Percentiles rank a stretch among this genome's conserved stretches.
These are phyloP conservation scores for Triticum monococcum DNA, from an alignment of 176 grass and related monocot genomes.

Conservation along the genomic window DNA sequence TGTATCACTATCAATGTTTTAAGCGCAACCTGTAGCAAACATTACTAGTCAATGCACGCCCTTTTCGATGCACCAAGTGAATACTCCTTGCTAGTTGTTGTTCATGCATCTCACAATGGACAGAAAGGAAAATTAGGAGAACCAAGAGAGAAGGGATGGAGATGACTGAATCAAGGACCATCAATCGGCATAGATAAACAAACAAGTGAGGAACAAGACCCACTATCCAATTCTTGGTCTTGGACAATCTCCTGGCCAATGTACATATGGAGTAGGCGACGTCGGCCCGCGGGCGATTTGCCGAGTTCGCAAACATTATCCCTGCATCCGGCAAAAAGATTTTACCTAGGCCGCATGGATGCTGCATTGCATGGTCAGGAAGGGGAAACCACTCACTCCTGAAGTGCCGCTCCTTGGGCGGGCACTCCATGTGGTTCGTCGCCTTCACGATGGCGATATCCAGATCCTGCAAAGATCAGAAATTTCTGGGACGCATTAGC, in stretches of 20 bases:
- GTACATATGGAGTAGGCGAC: slow-evolving; percentile 86
- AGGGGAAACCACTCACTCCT: slow-evolving; percentile 70
- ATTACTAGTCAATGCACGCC: background rate
- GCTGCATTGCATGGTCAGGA: background rate
- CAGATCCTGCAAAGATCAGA: slow-evolving; percentile 60
- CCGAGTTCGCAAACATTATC: slow-evolving; percentile 69
- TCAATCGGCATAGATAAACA: no score
- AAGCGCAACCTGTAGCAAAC: slow-evolving; percentile 68
- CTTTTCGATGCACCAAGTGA: background rate
- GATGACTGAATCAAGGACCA: background rate
- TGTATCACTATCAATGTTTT: slow-evolving; percentile 96
- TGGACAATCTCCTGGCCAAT: slow-evolving; percentile 75
- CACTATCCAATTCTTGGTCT: slow-evolving; percentile 96
- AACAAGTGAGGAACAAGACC: slow-evolving; percentile 17
- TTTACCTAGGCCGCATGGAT: background rate
- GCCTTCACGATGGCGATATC: slow-evolving; percentile 97
- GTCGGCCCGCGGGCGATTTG: slow-evolving; percentile 66
- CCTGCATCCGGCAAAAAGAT: slow-evolving; percentile 35
- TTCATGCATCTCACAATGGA: background rate
- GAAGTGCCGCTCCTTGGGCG: slow-evolving; percentile 88
- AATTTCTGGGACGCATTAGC: background rate
- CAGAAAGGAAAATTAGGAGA: background rate
- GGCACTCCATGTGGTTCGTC: slow-evolving; percentile 89
- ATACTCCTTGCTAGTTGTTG: background rate
- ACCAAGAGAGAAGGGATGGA: background rate